Evolutionary conservation across 2,329 filamentous ascomycete species (phyloP).

Genomic region (Cordyceps fumosorosea): DNA sequence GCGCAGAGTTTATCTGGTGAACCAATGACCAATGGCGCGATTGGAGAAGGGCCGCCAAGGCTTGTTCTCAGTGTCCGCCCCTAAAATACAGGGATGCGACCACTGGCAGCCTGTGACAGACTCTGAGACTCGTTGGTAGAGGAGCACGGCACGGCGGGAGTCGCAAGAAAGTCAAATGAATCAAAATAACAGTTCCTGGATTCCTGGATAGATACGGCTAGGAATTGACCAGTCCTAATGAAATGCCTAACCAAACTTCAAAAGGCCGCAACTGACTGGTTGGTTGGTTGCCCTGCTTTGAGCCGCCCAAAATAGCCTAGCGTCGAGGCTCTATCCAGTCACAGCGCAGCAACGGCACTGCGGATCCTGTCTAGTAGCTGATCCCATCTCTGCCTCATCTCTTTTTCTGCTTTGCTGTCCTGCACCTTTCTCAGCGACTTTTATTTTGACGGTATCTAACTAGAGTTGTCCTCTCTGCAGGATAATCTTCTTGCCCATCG

Average conservation of each 20-base stretch:
- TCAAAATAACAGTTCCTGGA: too few species aligned
- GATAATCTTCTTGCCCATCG: background rate
- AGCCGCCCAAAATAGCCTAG: background rate
- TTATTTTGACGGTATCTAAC: background rate
- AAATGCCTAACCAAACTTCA: too few species aligned
- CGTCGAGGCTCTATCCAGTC: background rate
- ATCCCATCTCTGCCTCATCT: background rate
- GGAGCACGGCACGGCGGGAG: too few species aligned
- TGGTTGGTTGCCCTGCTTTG: too few species aligned
- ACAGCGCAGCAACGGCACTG: background rate
- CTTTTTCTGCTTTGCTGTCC: conserved; percentile 7
- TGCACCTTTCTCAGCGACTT: background rate
- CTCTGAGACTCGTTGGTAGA: background rate
- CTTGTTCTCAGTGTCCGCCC: background rate
- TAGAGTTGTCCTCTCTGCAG: background rate
- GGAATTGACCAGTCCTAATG: too few species aligned
- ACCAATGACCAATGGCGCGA: conserved; percentile 1
- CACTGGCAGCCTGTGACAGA: background rate
- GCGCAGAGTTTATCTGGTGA: background rate
- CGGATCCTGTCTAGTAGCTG: background rate
- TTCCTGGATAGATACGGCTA: too few species aligned
- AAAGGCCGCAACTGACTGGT: too few species aligned
- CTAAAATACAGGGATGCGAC: background rate
- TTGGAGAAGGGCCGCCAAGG: background rate
- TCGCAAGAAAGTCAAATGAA: too few species aligned